Evolutionary conservation across 139 green algal species (phyloP).

Genomic region (Dunaliella primolecta): DNA sequence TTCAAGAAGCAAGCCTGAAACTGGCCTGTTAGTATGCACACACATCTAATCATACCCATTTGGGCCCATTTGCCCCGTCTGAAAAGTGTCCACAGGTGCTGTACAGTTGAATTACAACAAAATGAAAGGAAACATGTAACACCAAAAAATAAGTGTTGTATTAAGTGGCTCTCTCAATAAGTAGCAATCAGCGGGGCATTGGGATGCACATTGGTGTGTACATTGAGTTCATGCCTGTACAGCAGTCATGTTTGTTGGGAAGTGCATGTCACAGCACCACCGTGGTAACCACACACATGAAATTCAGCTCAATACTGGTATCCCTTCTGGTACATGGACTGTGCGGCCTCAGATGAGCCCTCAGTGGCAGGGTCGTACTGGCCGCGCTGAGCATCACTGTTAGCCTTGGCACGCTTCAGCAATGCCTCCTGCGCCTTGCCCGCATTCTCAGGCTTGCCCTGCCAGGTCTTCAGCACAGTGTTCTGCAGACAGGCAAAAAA

Average conservation of each 20-base stretch:
- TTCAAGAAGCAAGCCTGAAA: too few species aligned
- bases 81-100: too few species aligned
- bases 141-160: neutral
- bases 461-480: slow-evolving; percentile 79
- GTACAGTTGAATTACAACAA: too few species aligned
- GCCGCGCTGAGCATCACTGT: slow-evolving; percentile 92
- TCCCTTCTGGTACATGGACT: slow-evolving; percentile 94
- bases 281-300: neutral
- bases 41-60: too few species aligned
- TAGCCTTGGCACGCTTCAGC: slow-evolving; percentile 90
- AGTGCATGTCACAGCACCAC: neutral
- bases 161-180: neutral
- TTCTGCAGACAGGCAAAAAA: slow-evolving; percentile 43
- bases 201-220: neutral
- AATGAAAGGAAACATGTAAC: neutral
- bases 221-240: too few species aligned
- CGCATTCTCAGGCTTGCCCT: slow-evolving; percentile 85
- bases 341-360: slow-evolving; percentile 56
- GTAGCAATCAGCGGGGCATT: neutral
- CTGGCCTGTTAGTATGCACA: too few species aligned
- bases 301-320: slow-evolving; percentile 81
- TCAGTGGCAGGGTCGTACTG: slow-evolving; percentile 87
- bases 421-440: slow-evolving; percentile 86
- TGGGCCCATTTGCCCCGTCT: too few species aligned
- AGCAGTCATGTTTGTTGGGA: too few species aligned